Conservation (phyloP, 257 asterid genomes). For the Gentiana dahurica region DNA sequence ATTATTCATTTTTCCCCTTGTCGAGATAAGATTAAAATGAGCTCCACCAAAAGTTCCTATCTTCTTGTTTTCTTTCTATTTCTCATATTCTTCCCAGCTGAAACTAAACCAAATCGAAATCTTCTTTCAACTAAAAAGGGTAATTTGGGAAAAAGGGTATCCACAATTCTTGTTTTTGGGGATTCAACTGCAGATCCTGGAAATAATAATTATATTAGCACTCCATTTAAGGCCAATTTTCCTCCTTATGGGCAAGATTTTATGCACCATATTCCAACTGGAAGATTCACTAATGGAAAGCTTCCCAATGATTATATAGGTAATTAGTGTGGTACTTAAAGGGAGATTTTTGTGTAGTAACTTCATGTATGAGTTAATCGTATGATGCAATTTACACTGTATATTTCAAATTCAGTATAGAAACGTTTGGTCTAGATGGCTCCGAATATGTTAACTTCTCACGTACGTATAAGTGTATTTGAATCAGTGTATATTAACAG, state of each 20-base stretch:
- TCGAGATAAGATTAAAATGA: background rate
- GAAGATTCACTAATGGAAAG: conserved; percentile 70
- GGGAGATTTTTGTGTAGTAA: background rate
- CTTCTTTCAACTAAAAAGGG: background rate
- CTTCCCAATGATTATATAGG: conserved; percentile 62
- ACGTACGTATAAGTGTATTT: no score
- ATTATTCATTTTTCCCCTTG: no score
- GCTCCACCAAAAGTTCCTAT: conserved; percentile 1
- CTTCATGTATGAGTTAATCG: no score
- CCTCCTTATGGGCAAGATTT: conserved; percentile 74
- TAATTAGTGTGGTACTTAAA: conserved; percentile 4
- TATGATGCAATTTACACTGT: background rate
- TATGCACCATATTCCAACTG: conserved; percentile 38
- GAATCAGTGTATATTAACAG: no score
- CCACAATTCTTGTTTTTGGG: conserved; percentile 56
- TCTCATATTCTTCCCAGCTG: background rate
- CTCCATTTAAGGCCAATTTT: conserved; percentile 47
- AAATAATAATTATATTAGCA: conserved; percentile 49
- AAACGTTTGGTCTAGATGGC: no score
- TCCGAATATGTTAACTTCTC: no score
- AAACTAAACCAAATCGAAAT: conserved; percentile 2
- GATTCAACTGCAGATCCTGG: conserved; percentile 86
- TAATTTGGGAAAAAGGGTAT: conserved; percentile 7
- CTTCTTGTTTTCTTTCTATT: conserved; percentile 3
- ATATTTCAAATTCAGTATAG: background rate